These are phyloP conservation scores for Musa schizocarpa DNA, from an alignment of 176 grass and related monocot species.

Conservation along the genomic window DNA sequence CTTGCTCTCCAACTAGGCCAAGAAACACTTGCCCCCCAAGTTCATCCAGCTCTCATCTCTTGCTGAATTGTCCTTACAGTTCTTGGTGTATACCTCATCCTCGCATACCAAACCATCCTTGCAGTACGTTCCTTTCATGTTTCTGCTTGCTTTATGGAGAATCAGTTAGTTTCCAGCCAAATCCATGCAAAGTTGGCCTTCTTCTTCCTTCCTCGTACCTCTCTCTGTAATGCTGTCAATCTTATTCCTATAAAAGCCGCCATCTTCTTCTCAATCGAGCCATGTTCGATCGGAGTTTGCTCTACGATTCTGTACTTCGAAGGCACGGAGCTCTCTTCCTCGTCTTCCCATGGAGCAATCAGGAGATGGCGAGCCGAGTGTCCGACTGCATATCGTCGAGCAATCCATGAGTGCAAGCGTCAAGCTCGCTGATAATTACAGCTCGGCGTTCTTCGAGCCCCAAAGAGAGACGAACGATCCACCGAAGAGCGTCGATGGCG, in stretches of 20 bases:
- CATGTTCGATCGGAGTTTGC: background rate
- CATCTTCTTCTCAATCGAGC: background rate
- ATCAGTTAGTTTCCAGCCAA: background rate
- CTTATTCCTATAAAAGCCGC: background rate
- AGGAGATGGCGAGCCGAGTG: background rate
- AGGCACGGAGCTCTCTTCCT: too few relatives aligned
- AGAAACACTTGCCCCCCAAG: too few relatives aligned
- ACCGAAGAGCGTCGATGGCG: constrained; percentile 4
- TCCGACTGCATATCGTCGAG: constrained; percentile 33
- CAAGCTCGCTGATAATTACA: constrained; percentile 1
- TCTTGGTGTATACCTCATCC: background rate
- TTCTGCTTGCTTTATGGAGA: background rate
- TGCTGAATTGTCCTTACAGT: too few relatives aligned
- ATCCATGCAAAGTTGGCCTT: background rate
- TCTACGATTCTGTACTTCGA: background rate
- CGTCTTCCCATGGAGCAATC: background rate
- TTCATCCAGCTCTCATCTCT: too few relatives aligned
- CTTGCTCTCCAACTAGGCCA: too few relatives aligned
- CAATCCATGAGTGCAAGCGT: constrained; percentile 28
- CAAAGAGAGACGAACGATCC: constrained; percentile 26
- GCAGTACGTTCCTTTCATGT: too few relatives aligned
- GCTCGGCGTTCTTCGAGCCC: constrained; percentile 55
- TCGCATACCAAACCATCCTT: background rate
- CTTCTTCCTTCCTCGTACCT: background rate
- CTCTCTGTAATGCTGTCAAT: background rate